Evolutionary conservation across 768 basidiomycete genomes (phyloP).

Genomic region (Termitomyces heimii): DNA sequence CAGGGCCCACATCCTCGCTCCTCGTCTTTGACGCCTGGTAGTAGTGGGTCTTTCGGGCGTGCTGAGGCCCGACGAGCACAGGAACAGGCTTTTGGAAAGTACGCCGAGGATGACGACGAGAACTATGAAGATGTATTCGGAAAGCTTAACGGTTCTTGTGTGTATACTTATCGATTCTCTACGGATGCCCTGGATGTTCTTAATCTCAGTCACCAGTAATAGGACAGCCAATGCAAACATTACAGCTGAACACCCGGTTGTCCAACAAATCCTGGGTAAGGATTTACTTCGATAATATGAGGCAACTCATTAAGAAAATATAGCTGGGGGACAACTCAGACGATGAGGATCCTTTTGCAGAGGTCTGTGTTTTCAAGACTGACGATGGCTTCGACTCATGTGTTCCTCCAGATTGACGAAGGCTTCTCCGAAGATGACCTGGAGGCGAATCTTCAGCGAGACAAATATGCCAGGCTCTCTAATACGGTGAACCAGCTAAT

Average conservation of each 20-base stretch:
- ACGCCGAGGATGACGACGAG: constrained; percentile 81
- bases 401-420: constrained; percentile 69
- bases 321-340: constrained; percentile 78
- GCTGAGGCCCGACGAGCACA: constrained; percentile 52
- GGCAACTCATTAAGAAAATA: constrained; percentile 1
- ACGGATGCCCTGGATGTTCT: constrained; percentile 1
- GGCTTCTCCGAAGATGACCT: constrained; percentile 89
- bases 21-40: constrained; percentile 43
- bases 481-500: constrained; percentile 79
- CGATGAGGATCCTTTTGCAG: constrained; percentile 95
- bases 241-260: constrained; percentile 81
- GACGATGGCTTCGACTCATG: constrained; percentile 1
- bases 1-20: constrained; percentile 47
- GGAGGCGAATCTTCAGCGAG: constrained; percentile 86
- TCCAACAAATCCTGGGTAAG: constrained; percentile 89
- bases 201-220: constrained; percentile 26
- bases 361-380: constrained; percentile 37
- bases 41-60: constrained; percentile 57
- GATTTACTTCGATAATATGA: background rate
- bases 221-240: constrained; percentile 62
- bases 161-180: constrained; percentile 18
- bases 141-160: constrained; percentile 62
- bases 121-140: constrained; percentile 96
- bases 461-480: constrained; percentile 87
- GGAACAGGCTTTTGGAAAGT: constrained; percentile 68